Percentiles rank a stretch among this genome's conserved stretches.
phyloP scores from a whole-genome alignment of 2,329 filamentous ascomycete species.

The Xenoacremonium recifei region DNA sequence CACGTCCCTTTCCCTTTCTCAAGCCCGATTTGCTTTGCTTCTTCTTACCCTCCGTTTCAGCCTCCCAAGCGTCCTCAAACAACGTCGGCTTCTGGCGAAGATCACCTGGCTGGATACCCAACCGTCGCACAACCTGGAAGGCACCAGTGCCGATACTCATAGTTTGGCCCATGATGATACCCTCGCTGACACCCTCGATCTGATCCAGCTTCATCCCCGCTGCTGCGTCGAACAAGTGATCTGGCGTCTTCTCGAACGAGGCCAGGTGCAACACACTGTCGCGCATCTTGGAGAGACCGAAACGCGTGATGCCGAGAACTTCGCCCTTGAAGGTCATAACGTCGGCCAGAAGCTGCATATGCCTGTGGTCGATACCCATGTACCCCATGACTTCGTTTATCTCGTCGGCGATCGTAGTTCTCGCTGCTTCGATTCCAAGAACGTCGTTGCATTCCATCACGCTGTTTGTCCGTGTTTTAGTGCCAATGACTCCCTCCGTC shows the following conservation, averaged over 20 bases:
- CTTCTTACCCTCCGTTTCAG: conserved; percentile 26
- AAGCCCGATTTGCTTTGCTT: too few relatives aligned
- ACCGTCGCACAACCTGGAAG: conserved; percentile 79
- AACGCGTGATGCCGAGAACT: conserved; percentile 92
- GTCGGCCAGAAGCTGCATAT: conserved; percentile 96
- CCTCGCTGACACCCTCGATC: conserved; percentile 92
- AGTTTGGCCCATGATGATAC: conserved; percentile 97
- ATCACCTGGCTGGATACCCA: conserved; percentile 64
- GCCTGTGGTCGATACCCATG: conserved; percentile 95
- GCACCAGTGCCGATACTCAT: conserved; percentile 89
- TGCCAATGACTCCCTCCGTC: conserved; percentile 85
- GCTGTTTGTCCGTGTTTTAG: conserved; percentile 73
- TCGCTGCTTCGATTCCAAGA: conserved; percentile 91
- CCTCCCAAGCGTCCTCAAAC: conserved; percentile 69
- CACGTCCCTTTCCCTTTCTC: too few relatives aligned
- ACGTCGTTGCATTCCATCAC: conserved; percentile 87
- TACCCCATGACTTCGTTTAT: conserved; percentile 86
- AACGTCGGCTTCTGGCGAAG: conserved; percentile 58
- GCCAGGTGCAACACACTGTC: conserved; percentile 92
- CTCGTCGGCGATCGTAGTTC: conserved; percentile 83
- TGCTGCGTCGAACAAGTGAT: conserved; percentile 94
- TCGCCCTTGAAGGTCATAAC: conserved; percentile 99
- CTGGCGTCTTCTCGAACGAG: conserved; percentile 96
- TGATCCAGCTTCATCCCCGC: conserved; percentile 87
- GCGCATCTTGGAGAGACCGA: conserved; percentile 93